Conservation (phyloP, 495 filamentous ascomycete species). For the Trichocladium antarcticum region DNA sequence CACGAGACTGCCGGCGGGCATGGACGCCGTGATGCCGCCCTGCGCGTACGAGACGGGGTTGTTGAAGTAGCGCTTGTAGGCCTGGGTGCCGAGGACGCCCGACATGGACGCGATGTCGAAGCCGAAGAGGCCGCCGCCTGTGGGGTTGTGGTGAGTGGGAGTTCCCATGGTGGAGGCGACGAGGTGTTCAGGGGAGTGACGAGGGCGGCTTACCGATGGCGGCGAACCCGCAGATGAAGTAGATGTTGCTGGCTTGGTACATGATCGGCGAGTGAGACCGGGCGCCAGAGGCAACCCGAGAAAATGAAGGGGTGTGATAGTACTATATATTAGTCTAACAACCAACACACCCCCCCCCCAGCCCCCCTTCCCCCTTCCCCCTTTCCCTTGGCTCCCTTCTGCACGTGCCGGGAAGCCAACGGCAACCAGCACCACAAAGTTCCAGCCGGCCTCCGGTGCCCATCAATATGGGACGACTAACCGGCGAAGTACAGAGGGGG, state of each 20-base stretch:
- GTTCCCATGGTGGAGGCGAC: neutral
- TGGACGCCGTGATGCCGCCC: slow-evolving; percentile 55
- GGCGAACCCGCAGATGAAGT: slow-evolving; percentile 55
- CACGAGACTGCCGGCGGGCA: slow-evolving; percentile 66
- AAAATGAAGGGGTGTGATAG: neutral
- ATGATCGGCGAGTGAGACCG: slow-evolving; percentile 11
- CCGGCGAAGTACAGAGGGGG: neutral
- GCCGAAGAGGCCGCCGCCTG: slow-evolving; percentile 58
- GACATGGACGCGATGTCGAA: slow-evolving; percentile 66
- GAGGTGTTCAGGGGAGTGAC: neutral
- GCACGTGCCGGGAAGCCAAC: too few species aligned
- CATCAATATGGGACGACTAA: neutral
- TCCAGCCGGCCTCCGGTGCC: neutral
- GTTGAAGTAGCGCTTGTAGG: slow-evolving; percentile 52
- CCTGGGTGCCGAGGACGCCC: slow-evolving; percentile 51
- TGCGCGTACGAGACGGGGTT: slow-evolving; percentile 45
- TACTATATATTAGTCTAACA: too few species aligned
- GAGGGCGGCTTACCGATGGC: slow-evolving; percentile 43
- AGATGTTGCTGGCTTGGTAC: slow-evolving; percentile 44
- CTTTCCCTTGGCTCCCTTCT: too few species aligned
- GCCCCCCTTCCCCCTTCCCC: too few species aligned
- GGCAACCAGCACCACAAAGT: neutral
- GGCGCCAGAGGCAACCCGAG: neutral
- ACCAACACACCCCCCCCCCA: too few species aligned
- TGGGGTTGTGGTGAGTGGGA: neutral